Base-by-base conservation (phyloP, 345 rosid species). In the Moringa oleifera region DNA sequence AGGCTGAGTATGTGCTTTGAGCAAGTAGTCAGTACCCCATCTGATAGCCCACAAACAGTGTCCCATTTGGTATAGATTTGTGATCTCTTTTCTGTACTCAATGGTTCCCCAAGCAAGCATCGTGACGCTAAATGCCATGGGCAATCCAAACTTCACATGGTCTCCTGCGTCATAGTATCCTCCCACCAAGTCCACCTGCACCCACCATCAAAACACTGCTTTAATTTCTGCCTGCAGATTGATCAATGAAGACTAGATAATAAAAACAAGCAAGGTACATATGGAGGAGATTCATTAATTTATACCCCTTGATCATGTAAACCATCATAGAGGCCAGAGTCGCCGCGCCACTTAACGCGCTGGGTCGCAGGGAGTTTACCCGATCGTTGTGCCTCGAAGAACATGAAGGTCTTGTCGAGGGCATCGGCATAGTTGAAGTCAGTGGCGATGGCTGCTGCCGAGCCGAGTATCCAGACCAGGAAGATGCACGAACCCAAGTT, bases 101-200 rank as follows among this genome's bases (percentile, higher is more conserved):
- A 85, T 61, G 0, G 80, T 79, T 8, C 94, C 91, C 96, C 94
- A 87, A 0, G 96, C 78, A 56, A 84, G 75, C 90, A 85, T 83
- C 11, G 95, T 87, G 23, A 80, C 75, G 10, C 77, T 78, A 53
- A 80, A 91, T 10, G 98, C 98, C 90, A 89, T 85, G 18, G 92
- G 98, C 46, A 91, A 72, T 25, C 98, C 96, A 61, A 91, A 91
- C 77, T 89, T 91, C 61, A 91, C 96, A 71, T 86, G 87, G 60
- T 91, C 98, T 68, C 95, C 98, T 16, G 96, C 95, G 62, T 91
- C 98, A 46, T 89, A 91, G 74, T 91, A 91, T 6, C 96, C 96
- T 69, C 96, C 98, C 11, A 79, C 92, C 75, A 91, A 78, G 46
- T 88, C 80, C 77, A 82, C 89, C 94, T 84, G 67, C 64, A 61